Conservation (phyloP, 116 monocot species). For the Cymodocea nodosa region DNA sequence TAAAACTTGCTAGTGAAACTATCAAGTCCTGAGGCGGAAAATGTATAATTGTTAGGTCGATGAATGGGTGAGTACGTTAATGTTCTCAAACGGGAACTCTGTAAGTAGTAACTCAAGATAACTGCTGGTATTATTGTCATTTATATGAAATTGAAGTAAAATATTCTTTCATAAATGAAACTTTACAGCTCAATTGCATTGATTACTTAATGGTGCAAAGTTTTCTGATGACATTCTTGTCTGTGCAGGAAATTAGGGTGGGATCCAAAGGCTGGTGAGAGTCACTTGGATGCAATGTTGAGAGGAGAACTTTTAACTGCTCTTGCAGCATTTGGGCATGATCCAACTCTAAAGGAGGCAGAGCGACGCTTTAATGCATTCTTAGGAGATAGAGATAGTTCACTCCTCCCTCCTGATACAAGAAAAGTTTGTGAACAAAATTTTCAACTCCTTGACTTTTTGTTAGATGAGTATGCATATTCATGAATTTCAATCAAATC, state of each 20-base stretch:
- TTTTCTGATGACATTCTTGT: not conserved
- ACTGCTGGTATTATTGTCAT: no score
- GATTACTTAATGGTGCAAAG: not conserved
- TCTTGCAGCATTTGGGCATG: slow-evolving; percentile 76
- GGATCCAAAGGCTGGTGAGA: slow-evolving; percentile 70
- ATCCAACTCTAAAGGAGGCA: slow-evolving; percentile 52
- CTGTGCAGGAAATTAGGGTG: slow-evolving; percentile 65
- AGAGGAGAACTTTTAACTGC: slow-evolving; percentile 69
- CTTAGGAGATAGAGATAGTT: slow-evolving; percentile 55
- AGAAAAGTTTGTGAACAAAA: slow-evolving; percentile 33
- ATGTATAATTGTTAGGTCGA: no score
- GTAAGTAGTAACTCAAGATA: no score
- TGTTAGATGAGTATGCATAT: not conserved
- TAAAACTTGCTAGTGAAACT: no score
- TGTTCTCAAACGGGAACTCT: no score
- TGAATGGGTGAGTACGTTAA: no score
- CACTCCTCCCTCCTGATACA: slow-evolving; percentile 80
- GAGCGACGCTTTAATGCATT: slow-evolving; percentile 48
- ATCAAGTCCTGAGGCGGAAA: no score
- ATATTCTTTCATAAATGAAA: no score
- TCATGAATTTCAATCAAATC: not conserved
- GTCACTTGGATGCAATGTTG: slow-evolving; percentile 81
- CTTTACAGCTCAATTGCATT: no score
- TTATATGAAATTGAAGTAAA: no score
- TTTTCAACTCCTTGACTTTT: not conserved